phyloP scores from a whole-genome alignment of 2,329 filamentous ascomycete species.

The Ophiostoma novo-ulmi region DNA sequence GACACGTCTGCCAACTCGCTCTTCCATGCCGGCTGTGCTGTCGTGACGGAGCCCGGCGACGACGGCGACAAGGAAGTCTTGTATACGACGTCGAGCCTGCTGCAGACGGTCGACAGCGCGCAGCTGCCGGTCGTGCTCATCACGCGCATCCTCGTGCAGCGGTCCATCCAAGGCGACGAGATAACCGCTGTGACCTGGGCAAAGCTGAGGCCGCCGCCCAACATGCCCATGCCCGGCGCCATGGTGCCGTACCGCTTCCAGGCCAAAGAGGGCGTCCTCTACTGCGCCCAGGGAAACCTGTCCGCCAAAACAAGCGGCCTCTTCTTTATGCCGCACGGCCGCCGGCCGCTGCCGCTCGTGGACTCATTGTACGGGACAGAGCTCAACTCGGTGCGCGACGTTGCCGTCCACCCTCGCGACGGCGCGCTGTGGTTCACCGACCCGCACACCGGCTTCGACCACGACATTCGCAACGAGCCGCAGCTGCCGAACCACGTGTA shows the following conservation, averaged over 20 bases:
- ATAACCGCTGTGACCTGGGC: slow-evolving; percentile 37
- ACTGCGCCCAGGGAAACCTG: slow-evolving; percentile 30
- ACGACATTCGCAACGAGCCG: neutral
- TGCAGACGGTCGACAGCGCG: slow-evolving; percentile 37
- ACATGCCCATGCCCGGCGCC: slow-evolving; percentile 56
- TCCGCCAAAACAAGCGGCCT: slow-evolving; percentile 36
- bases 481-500: slow-evolving; percentile 1
- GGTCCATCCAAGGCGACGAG: slow-evolving; percentile 20
- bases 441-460: slow-evolving; percentile 38
- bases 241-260: slow-evolving; percentile 44
- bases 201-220: slow-evolving; percentile 40
- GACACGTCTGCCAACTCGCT: slow-evolving; percentile 41
- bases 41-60: slow-evolving; percentile 31
- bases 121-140: slow-evolving; percentile 43
- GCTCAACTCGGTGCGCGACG: slow-evolving; percentile 46
- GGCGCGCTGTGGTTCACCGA: slow-evolving; percentile 49
- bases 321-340: slow-evolving; percentile 34
- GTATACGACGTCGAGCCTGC: slow-evolving; percentile 43
- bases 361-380: slow-evolving; percentile 42
- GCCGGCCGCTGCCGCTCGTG: slow-evolving; percentile 36
- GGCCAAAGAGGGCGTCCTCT: slow-evolving; percentile 37
- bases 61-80: slow-evolving; percentile 36
- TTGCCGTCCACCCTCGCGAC: slow-evolving; percentile 37
- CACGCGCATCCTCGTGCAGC: slow-evolving; percentile 39
- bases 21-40: slow-evolving; percentile 44